Base-by-base conservation (phyloP, 1,139 yeast genomes). In the Maudiozyma humilis region DNA sequence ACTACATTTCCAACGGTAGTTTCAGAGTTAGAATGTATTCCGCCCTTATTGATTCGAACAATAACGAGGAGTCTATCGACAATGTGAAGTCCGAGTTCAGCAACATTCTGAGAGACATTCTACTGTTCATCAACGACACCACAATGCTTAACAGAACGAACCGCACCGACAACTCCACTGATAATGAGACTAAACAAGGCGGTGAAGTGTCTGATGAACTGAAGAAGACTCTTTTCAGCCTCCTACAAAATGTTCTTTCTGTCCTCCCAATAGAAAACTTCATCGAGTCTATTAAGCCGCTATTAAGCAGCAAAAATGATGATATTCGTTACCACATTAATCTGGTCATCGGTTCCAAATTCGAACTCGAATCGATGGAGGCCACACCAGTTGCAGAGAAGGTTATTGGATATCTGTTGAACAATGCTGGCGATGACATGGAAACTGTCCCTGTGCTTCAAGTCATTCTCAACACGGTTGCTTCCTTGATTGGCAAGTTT, bases 241-340 rank as follows among this genome's bases (percentile, higher is more conserved):
- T 85, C 42, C 69, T 89, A 52, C 76, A 79, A 37, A 75, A 75
- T 51, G 67, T 82, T 51, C 67, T 89, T 51, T 78, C 78, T 47
- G 69, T 87, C 49, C 69, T 89, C 45, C 96, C 97, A 25, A 75
- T 88, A 52, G 73, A 72, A 46, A 75, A 78, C 52, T 88, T 86
- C 59, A 80, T 84, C 33, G 70, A 72, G 25, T 78, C 94, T 2
- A 72, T 83, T 27, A 62, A 75, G n/a, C 74, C 73, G 20, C 70
- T 84, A 12, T 49, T 72, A 25, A 44, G 51, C 2, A 52, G 55
- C 7, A 56, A 46, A 15, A 54, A 54, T 2, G 52, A 53, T 47
- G 72, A 72, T 33, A 67, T 76, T 31, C 70, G 70, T 37, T 69
- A 70, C 45, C 80, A 79, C 54, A 67, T 82, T 50, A 76, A 82